A percentile compares a stretch with the other conserved stretches of the same genome.
Conservation (phyloP, 768 basidiomycete genomes). For the Termitomyces eurrhizus region DNA sequence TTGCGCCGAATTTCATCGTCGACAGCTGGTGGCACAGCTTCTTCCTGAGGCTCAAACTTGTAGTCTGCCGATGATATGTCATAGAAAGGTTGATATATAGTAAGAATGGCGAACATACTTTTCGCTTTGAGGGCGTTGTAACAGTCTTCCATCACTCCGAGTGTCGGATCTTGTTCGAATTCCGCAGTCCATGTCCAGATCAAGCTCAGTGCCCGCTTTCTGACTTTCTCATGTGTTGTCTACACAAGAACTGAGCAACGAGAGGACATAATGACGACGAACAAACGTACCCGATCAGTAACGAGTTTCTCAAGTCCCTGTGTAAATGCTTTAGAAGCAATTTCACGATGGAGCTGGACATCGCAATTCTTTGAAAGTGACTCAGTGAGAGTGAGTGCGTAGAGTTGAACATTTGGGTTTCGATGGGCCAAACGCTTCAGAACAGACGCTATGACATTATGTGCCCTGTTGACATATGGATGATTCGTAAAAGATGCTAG, state of each 20-base stretch:
- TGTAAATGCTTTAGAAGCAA: conserved; percentile 89
- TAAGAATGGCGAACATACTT: conserved; percentile 40
- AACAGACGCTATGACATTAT: conserved; percentile 77
- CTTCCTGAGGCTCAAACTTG: conserved; percentile 60
- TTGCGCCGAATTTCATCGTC: conserved; percentile 78
- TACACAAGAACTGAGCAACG: conserved; percentile 23
- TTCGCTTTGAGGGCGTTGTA: conserved; percentile 79
- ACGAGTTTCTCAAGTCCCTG: conserved; percentile 83
- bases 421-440: conserved; percentile 91
- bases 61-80: conserved; percentile 44
- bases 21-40: conserved; percentile 62
- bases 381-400: conserved; percentile 84
- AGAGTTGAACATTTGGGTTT: conserved; percentile 95
- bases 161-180: conserved; percentile 72
- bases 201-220: conserved; percentile 62
- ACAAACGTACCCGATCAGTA: conserved; percentile 70
- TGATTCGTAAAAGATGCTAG: background rate
- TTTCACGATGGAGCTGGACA: conserved; percentile 75
- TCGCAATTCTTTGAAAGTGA: conserved; percentile 91
- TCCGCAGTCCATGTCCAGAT: conserved; percentile 83
- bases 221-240: conserved; percentile 93
- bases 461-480: conserved; percentile 59
- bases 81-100: conserved; percentile 2
- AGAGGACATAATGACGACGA: background rate
- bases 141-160: conserved; percentile 90